These are phyloP conservation scores for Herpetomonas tarakana DNA, from an alignment of 208 protist species.

Conservation along the genomic window DNA sequence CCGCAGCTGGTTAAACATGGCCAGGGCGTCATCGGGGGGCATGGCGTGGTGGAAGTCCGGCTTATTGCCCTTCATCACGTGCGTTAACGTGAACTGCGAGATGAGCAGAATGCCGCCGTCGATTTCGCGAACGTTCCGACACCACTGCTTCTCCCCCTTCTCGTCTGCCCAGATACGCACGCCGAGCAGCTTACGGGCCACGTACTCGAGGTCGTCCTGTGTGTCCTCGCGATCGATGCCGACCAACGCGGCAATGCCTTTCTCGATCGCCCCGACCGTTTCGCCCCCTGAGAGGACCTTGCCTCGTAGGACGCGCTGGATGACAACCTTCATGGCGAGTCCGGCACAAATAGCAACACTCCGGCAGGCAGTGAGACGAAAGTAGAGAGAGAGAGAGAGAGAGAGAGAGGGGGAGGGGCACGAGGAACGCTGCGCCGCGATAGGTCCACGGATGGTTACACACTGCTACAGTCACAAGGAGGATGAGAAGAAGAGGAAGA, in stretches of 20 bases:
- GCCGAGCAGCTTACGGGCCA: conserved; percentile 73
- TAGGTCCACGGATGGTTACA: no score
- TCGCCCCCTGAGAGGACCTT: conserved; percentile 64
- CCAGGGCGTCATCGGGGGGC: conserved; percentile 53
- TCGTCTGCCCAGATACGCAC: conserved; percentile 68
- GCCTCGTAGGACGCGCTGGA: conserved; percentile 76
- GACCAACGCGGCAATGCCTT: conserved; percentile 77
- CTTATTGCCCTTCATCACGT: conserved; percentile 88
- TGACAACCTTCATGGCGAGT: conserved; percentile 89
- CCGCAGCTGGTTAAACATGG: conserved; percentile 78
- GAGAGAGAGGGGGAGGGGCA: no score
- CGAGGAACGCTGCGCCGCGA: no score
- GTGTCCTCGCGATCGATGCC: conserved; percentile 81
- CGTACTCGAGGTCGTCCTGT: conserved; percentile 72
- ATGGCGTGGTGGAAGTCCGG: conserved; percentile 92
- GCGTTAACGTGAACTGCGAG: conserved; percentile 91
- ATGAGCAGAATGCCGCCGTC: conserved; percentile 83
- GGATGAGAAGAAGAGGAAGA: no score
- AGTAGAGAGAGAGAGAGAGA: no score
- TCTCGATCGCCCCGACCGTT: conserved; percentile 69
- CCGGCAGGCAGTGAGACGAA: no score
- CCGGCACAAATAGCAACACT: no score
- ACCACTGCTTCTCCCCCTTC: conserved; percentile 70
- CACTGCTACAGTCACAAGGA: no score
- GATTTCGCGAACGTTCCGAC: conserved; percentile 75